Conservation (phyloP, 108 stramenopile genomes). For the Fistulifera solaris region DNA sequence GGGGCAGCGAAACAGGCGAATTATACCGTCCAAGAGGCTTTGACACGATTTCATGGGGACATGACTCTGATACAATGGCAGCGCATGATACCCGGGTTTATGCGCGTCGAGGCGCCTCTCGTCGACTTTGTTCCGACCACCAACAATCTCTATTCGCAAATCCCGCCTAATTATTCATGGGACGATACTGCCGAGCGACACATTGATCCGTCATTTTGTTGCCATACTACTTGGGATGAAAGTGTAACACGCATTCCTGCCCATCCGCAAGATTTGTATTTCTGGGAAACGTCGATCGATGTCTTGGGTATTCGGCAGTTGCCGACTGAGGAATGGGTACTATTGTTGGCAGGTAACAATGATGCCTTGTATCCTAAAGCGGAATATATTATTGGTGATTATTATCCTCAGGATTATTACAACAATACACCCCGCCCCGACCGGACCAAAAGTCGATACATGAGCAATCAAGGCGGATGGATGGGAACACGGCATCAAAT, state of each 20-base stretch:
- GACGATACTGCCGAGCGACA: not conserved
- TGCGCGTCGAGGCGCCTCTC: slow-evolving; percentile 56
- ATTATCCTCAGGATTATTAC: slow-evolving; percentile 31
- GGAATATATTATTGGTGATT: slow-evolving; percentile 32
- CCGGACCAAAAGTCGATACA: slow-evolving; percentile 30
- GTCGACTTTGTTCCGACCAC: slow-evolving; percentile 17
- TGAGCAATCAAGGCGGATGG: slow-evolving; percentile 74
- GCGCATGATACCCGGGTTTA: slow-evolving; percentile 62
- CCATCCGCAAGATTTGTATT: slow-evolving; percentile 34
- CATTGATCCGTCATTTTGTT: slow-evolving; percentile 51
- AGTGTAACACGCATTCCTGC: slow-evolving; percentile 8
- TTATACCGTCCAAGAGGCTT: slow-evolving; percentile 8
- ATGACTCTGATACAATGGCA: slow-evolving; percentile 43
- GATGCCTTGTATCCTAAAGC: slow-evolving; percentile 17
- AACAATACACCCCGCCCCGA: slow-evolving; percentile 17
- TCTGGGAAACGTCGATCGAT: slow-evolving; percentile 70
- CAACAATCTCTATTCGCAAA: slow-evolving; percentile 5
- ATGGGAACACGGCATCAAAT: slow-evolving; percentile 66
- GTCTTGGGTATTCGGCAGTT: slow-evolving; percentile 56
- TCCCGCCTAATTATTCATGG: slow-evolving; percentile 1
- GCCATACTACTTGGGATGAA: slow-evolving; percentile 22
- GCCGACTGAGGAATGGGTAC: slow-evolving; percentile 42
- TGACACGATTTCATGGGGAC: slow-evolving; percentile 25
- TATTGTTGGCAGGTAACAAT: slow-evolving; percentile 35
- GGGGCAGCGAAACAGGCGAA: slow-evolving; percentile 21